Evolutionary conservation across 768 basidiomycete species (phyloP).

Genomic region (Myochromella boudieri): DNA sequence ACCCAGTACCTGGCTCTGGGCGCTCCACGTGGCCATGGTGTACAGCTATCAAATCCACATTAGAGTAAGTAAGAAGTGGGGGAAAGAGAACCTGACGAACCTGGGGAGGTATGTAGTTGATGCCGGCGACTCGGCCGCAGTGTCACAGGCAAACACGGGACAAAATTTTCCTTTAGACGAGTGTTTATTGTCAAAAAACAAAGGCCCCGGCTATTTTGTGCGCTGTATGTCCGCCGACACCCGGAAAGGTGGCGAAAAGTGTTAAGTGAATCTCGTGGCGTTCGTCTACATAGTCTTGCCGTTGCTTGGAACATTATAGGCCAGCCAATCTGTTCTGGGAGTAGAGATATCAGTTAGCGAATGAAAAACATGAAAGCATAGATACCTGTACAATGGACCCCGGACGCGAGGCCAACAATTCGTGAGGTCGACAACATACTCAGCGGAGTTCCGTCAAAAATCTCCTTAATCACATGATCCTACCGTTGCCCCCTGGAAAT

Average conservation of each 20-base stretch:
- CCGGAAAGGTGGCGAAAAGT: background rate
- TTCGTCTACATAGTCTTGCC: slow-evolving; percentile 4
- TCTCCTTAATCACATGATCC: background rate
- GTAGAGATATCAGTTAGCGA: background rate
- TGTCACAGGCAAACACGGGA: background rate
- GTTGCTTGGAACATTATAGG: slow-evolving; percentile 3
- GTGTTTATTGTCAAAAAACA: background rate
- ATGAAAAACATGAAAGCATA: background rate
- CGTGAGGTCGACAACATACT: too few species aligned
- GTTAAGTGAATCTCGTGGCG: background rate
- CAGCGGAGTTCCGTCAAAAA: too few species aligned
- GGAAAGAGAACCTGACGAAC: background rate
- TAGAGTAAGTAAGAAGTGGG: background rate
- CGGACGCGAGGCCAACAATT: too few species aligned
- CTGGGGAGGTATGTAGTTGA: slow-evolving; percentile 14
- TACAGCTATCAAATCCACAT: slow-evolving; percentile 15
- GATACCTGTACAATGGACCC: too few species aligned
- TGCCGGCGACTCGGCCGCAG: background rate
- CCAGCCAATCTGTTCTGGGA: background rate
- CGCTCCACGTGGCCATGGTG: slow-evolving; percentile 57
- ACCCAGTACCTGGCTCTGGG: slow-evolving; percentile 73
- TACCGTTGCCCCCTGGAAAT: background rate
- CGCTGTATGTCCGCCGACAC: background rate
- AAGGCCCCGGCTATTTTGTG: background rate
- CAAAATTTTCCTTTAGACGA: background rate